Evolutionary conservation across 2,329 filamentous ascomycete genomes (phyloP), one percentile per base, ranked within the genome.

Genomic region (Paecilomyces sp.): DNA sequence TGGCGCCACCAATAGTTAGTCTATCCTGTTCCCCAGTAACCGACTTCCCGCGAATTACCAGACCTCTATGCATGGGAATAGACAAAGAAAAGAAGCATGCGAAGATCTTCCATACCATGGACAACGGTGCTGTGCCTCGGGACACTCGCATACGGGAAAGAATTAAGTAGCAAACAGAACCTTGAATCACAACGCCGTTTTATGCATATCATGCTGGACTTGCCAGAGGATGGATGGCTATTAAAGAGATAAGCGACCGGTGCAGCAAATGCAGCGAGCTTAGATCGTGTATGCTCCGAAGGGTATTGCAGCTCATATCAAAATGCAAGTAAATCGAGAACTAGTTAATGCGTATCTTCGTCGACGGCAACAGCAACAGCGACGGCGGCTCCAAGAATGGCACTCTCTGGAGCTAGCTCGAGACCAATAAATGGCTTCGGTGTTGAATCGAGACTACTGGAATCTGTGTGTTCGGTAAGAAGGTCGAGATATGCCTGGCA

Each of bases 301-400:
- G n/a, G 41, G n/a, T 47, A n/a, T 47, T 47, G 18, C n/a, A 18
- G n/a, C 3, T 47, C 41, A 22, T 22, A 22, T 47, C 9, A 22
- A 47, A 47, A 47, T 47, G 41, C 41, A 47, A 47, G n/a, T 6
- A 18, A 47, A 11, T 47, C 41, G 41, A 22, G 22, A 28, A 28
- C 25, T 28, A 53, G 6, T 5, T 53, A 25, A 28, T 24, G 50
- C 9, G 22, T n/a, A 24, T 67, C 68, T 24, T 73, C 71, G 12
- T 69, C 67, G 34, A 75, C 72, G 1, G 75, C 72, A 12, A 80
- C 71, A 11, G 78, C 78, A 24, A 80, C 78, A 3, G 78, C 78
- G 12, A 80, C 77, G 0, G 78, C 78, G 0, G 77, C 78, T 13
- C 78, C 78, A 24, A 79, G 66, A 25, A 80, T 76, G 2, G 75